Evolutionary conservation across 2,329 filamentous ascomycete species (phyloP).

Genomic region (Xylaria arbuscula): DNA sequence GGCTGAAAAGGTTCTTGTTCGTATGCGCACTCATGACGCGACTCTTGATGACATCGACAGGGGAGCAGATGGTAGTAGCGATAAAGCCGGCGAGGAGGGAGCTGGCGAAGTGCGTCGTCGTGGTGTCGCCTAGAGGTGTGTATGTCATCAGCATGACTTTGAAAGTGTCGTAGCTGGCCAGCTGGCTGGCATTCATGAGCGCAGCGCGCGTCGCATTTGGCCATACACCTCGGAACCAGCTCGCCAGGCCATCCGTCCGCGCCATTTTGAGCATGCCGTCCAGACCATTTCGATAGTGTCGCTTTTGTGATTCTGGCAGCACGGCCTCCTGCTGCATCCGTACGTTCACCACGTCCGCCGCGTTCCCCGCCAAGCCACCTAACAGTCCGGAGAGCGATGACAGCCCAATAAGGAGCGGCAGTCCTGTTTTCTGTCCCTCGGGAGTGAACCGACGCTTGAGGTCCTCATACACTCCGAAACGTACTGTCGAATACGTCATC

Average conservation of each 20-base stretch:
- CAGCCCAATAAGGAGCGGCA: slow-evolving; percentile 83
- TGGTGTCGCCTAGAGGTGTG: slow-evolving; percentile 74
- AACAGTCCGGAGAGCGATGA: slow-evolving; percentile 86
- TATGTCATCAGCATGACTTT: slow-evolving; percentile 75
- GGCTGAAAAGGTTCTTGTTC: slow-evolving; percentile 63
- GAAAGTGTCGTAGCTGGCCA: slow-evolving; percentile 86
- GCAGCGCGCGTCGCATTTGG: slow-evolving; percentile 84
- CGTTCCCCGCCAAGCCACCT: slow-evolving; percentile 91
- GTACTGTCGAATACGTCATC: slow-evolving; percentile 94
- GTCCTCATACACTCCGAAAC: slow-evolving; percentile 96
- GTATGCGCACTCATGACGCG: slow-evolving; percentile 78
- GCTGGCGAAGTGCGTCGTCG: slow-evolving; percentile 82
- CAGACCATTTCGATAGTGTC: slow-evolving; percentile 90
- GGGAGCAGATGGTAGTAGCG: slow-evolving; percentile 85
- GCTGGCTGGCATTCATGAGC: slow-evolving; percentile 87
- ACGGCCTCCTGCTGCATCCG: slow-evolving; percentile 96
- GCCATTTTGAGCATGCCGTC: slow-evolving; percentile 89
- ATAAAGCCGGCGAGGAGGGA: slow-evolving; percentile 83
- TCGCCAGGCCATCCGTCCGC: slow-evolving; percentile 80
- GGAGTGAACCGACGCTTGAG: slow-evolving; percentile 77
- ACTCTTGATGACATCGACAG: slow-evolving; percentile 91
- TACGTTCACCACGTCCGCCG: slow-evolving; percentile 95
- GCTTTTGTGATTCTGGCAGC: slow-evolving; percentile 75
- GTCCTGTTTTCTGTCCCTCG: slow-evolving; percentile 66
- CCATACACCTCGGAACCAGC: slow-evolving; percentile 86